A percentile compares a stretch with the other conserved stretches of the same genome.
Evolutionary conservation across 2,329 filamentous ascomycete genomes (phyloP).

Genomic region (Thielaviopsis populi): DNA sequence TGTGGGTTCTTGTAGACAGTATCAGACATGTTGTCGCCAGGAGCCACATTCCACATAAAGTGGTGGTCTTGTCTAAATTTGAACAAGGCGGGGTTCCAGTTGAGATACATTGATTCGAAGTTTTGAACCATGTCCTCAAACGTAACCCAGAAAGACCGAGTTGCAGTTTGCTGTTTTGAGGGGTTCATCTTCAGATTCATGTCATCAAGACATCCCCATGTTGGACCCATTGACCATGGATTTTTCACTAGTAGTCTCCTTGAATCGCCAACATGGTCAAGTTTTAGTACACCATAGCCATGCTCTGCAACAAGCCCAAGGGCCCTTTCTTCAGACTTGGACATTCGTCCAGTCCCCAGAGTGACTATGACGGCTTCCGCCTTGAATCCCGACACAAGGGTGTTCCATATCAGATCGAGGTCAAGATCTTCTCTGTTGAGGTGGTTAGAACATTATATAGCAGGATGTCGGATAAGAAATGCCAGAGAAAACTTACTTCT

Average conservation of each 20-base stretch:
- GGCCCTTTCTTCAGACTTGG: constrained; percentile 58
- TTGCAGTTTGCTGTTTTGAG: constrained; percentile 33
- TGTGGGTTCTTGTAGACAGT: constrained; percentile 53
- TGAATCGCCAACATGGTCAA: constrained; percentile 47
- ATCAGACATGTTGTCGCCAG: constrained; percentile 32
- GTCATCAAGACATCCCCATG: constrained; percentile 11
- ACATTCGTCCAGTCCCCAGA: constrained; percentile 74
- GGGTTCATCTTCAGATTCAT: constrained; percentile 16
- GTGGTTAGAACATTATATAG: neutral
- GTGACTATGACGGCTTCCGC: constrained; percentile 75
- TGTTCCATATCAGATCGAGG: constrained; percentile 59
- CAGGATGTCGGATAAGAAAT: neutral
- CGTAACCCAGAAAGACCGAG: constrained; percentile 70
- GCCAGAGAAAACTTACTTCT: constrained; percentile 36
- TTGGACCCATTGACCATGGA: constrained; percentile 67
- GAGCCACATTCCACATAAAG: constrained; percentile 61
- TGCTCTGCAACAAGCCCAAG: constrained; percentile 79
- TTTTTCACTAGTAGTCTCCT: constrained; percentile 78
- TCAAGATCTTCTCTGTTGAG: constrained; percentile 56
- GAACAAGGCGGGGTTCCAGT: constrained; percentile 89
- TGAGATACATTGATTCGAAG: constrained; percentile 91
- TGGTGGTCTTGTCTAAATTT: constrained; percentile 71
- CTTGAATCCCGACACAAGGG: constrained; percentile 58
- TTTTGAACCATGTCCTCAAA: constrained; percentile 77
- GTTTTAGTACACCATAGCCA: constrained; percentile 79